A percentile compares a stretch with the other conserved stretches of the same genome.
phyloP scores from a whole-genome alignment of 192 early-diverging fungal species.

The Coemansia sp. region DNA sequence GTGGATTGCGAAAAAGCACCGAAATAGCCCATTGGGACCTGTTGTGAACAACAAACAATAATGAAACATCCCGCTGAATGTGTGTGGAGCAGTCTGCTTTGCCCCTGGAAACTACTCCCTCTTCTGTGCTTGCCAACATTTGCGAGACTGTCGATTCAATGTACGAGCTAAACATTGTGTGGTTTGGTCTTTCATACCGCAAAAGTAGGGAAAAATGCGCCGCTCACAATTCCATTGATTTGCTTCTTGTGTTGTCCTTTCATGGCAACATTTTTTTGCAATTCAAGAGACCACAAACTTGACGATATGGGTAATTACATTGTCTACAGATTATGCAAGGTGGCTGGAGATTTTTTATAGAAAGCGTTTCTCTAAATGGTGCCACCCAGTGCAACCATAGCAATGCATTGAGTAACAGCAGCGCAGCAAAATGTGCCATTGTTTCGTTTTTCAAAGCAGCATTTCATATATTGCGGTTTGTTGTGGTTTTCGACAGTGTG shows the following conservation, averaged over 20 bases:
- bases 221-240: background rate
- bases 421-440: background rate
- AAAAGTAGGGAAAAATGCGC: background rate
- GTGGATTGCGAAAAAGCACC: too few species aligned
- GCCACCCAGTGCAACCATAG: background rate
- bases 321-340: conserved; percentile 3
- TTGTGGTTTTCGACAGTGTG: conserved; percentile 4
- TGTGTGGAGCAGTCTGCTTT: background rate
- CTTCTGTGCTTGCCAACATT: background rate
- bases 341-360: background rate
- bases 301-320: background rate
- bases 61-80: background rate
- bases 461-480: conserved; percentile 1
- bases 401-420: background rate
- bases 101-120: background rate
- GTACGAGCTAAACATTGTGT: background rate
- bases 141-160: background rate
- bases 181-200: background rate
- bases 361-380: background rate
- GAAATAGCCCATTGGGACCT: too few species aligned
- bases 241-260: background rate
- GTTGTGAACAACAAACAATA: background rate
- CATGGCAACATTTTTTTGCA: background rate
- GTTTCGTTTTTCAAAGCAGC: background rate
- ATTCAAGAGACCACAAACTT: background rate